A percentile compares a stretch with the other conserved stretches of the same genome.
phyloP scores from a whole-genome alignment of 768 basidiomycete species.

The Phanerodontia chrysosporium region DNA sequence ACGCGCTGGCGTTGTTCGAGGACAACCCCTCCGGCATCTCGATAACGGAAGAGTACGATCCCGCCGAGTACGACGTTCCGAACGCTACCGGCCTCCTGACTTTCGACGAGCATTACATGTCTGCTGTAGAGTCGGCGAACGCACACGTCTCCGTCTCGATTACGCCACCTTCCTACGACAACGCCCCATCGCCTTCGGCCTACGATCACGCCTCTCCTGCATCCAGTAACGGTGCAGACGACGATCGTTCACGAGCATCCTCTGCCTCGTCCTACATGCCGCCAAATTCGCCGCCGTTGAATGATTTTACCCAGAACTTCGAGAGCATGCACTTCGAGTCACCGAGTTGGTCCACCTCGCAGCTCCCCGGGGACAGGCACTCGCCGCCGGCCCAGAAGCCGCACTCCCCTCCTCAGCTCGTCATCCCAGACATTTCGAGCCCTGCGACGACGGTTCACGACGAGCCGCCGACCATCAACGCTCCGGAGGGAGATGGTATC shows the following conservation, averaged over 20 bases:
- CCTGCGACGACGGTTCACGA: conserved; percentile 24
- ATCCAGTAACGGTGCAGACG: conserved; percentile 51
- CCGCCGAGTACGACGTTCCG: conserved; percentile 66
- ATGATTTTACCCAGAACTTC: conserved; percentile 49
- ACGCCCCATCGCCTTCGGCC: conserved; percentile 34
- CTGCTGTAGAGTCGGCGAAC: conserved; percentile 25
- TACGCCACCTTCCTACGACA: conserved; percentile 32
- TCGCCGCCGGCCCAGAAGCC: conserved; percentile 43
- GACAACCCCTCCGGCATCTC: conserved; percentile 37
- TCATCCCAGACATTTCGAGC: conserved; percentile 55
- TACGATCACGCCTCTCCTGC: conserved; percentile 62
- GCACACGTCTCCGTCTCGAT: conserved; percentile 36
- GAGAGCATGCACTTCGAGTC: conserved; percentile 64
- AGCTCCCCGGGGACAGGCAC: conserved; percentile 40
- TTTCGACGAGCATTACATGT: conserved; percentile 52
- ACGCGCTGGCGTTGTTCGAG: conserved; percentile 46
- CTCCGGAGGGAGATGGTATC: conserved; percentile 52
- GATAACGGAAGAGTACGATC: conserved; percentile 58
- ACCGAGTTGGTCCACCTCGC: conserved; percentile 47
- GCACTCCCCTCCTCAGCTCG: conserved; percentile 57
- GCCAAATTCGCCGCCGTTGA: conserved; percentile 49
- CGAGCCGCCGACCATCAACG: conserved; percentile 53
- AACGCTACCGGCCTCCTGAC: conserved; percentile 46
- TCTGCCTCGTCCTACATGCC: conserved; percentile 59
- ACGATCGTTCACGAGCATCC: conserved; percentile 55